These are phyloP conservation scores for Syzygium oleosum DNA, from an alignment of 345 rosid species.

Conservation along the genomic window DNA sequence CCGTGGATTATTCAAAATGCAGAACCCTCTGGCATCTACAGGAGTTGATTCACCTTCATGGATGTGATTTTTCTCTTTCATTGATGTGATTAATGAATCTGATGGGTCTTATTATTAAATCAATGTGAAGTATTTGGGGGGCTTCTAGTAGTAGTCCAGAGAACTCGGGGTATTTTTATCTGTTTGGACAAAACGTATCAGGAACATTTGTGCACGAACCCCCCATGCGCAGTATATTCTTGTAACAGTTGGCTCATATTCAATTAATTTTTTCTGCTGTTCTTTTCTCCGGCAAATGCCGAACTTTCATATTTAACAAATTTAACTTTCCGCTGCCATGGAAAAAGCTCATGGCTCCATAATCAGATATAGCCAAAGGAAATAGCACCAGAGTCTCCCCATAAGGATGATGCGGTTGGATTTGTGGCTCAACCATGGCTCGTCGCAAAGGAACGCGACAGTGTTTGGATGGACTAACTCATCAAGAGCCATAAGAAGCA, in stretches of 20 bases:
- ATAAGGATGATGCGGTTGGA: background rate
- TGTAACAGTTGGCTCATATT: background rate
- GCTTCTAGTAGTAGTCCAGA: background rate
- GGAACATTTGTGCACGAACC: background rate
- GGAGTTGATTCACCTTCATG: constrained; percentile 28
- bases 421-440: background rate
- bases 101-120: background rate
- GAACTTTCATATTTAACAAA: background rate
- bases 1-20: constrained; percentile 95
- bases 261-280: background rate
- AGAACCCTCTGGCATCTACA: constrained; percentile 82
- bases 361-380: background rate
- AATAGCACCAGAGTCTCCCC: background rate
- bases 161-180: background rate
- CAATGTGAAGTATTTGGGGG: background rate
- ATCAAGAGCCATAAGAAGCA: background rate
- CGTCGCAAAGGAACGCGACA: background rate
- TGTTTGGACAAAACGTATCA: background rate
- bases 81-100: background rate
- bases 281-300: background rate
- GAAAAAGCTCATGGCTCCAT: background rate
- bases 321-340: background rate
- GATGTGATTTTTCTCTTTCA: background rate
- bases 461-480: background rate
- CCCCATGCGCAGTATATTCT: background rate